A percentile compares a stretch with the other conserved stretches of the same genome.
Conservation (phyloP, 1,139 yeast genomes). For the Candida tetrigidarum region DNA sequence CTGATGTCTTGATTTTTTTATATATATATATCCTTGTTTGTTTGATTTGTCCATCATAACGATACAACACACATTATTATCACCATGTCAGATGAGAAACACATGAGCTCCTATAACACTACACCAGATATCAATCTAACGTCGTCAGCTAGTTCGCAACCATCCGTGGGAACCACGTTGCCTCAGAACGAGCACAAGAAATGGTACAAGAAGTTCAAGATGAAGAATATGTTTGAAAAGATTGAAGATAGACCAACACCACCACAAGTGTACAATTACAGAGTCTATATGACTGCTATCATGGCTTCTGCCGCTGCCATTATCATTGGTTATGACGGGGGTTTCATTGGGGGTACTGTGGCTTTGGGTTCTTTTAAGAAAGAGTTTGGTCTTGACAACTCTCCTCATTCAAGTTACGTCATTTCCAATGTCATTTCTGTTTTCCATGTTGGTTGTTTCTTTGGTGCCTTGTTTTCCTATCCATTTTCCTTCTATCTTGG, state of each 20-base stretch:
- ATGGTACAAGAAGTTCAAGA: slow-evolving; percentile 12
- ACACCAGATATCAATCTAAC: not conserved
- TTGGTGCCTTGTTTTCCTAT: slow-evolving; percentile 46
- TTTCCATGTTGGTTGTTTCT: slow-evolving; percentile 49
- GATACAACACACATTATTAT: not conserved
- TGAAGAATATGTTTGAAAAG: slow-evolving; percentile 35
- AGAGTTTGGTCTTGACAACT: slow-evolving; percentile 38
- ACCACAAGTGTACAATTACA: slow-evolving; percentile 38
- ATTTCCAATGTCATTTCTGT: slow-evolving; percentile 45
- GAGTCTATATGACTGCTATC: slow-evolving; percentile 40
- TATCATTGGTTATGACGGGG: slow-evolving; percentile 48
- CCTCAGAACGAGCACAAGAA: slow-evolving; percentile 6
- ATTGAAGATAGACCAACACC: slow-evolving; percentile 47
- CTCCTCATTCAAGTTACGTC: slow-evolving; percentile 27
- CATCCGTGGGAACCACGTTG: not conserved
- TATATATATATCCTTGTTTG: not conserved
- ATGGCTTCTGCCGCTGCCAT: slow-evolving; percentile 45
- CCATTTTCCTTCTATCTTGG: slow-evolving; percentile 44
- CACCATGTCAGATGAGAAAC: slow-evolving; percentile 3
- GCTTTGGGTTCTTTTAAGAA: slow-evolving; percentile 38
- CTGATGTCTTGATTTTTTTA: too few species aligned
- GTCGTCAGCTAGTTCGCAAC: slow-evolving; percentile 3
- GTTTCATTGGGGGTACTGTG: slow-evolving; percentile 48
- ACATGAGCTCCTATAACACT: not conserved
- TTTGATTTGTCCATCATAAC: not conserved